Conservation (phyloP, 1,139 yeast genomes). For the Suhomyces taliae region DNA sequence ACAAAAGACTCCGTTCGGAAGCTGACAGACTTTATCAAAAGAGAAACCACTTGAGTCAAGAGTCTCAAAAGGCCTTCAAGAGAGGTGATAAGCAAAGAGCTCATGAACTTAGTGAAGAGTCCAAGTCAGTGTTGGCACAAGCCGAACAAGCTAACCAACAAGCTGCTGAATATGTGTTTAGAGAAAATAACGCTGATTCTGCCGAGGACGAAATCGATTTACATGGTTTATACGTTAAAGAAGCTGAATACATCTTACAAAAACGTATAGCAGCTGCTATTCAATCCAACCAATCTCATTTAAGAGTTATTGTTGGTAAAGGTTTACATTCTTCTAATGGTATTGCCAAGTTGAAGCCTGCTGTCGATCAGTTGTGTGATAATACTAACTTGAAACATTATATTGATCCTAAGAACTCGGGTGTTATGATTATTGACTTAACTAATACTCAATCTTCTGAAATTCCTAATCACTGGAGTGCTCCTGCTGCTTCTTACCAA, state of each 20-base stretch:
- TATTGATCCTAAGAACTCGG: constrained; percentile 70
- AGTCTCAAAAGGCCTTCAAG: constrained; percentile 77
- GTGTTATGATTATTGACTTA: constrained; percentile 75
- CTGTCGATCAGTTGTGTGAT: constrained; percentile 73
- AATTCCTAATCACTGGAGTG: constrained; percentile 53
- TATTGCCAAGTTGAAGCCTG: constrained; percentile 86
- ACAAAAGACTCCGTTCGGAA: constrained; percentile 59
- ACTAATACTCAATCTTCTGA: constrained; percentile 38
- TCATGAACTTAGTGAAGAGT: constrained; percentile 66
- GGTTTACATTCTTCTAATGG: constrained; percentile 84
- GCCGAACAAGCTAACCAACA: constrained; percentile 72
- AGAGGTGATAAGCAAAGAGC: constrained; percentile 74
- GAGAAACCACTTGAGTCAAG: constrained; percentile 54
- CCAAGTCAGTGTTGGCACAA: constrained; percentile 56
- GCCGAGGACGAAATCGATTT: constrained; percentile 84
- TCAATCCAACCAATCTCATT: constrained; percentile 54
- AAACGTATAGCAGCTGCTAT: constrained; percentile 70
- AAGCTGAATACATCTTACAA: constrained; percentile 77
- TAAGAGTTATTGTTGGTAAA: constrained; percentile 87
- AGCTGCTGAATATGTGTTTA: constrained; percentile 90
- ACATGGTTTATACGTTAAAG: constrained; percentile 88
- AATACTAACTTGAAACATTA: constrained; percentile 61
- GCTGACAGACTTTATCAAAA: constrained; percentile 70
- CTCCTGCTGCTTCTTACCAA: constrained; percentile 22
- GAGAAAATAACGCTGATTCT: constrained; percentile 85